A percentile compares a stretch with the other conserved stretches of the same genome.
Conservation (phyloP, 2,329 filamentous ascomycete species). For the Verticillium nubilum region DNA sequence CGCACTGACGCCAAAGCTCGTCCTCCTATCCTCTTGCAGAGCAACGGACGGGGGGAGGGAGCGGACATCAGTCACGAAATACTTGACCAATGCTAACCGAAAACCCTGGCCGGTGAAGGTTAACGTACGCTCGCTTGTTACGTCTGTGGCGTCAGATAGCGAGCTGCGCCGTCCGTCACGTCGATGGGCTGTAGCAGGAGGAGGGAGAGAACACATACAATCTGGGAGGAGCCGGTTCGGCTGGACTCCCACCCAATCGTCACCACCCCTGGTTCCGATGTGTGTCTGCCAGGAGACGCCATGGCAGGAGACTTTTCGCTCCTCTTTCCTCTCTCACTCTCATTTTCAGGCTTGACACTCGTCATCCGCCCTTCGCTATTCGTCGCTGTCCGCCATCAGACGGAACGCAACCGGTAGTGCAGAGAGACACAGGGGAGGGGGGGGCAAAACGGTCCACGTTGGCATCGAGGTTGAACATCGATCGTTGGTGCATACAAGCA, state of each 20-base stretch:
- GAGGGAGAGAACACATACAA: neutral
- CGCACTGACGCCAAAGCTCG: neutral
- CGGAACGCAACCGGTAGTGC: neutral
- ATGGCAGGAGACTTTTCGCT: neutral
- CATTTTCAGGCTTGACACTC: neutral
- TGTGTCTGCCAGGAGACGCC: neutral
- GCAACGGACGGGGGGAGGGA: neutral
- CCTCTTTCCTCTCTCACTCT: neutral
- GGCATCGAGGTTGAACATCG: neutral
- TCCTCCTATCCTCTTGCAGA: neutral
- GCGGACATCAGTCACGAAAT: neutral
- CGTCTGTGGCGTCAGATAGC: conserved; percentile 6
- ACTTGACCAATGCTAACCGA: too few relatives aligned
- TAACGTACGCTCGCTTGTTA: neutral
- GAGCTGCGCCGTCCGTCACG: neutral
- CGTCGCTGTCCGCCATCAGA: neutral
- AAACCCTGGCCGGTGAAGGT: too few relatives aligned
- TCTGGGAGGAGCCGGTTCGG: neutral
- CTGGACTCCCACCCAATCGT: neutral
- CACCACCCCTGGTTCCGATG: neutral
- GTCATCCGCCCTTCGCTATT: neutral
- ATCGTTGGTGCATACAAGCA: neutral
- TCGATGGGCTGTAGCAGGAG: neutral
- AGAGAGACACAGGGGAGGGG: neutral
- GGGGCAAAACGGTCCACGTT: neutral